phyloP scores from a whole-genome alignment of 192 early-diverging fungal species.

The Jimgerdemannia lactiflua region DNA sequence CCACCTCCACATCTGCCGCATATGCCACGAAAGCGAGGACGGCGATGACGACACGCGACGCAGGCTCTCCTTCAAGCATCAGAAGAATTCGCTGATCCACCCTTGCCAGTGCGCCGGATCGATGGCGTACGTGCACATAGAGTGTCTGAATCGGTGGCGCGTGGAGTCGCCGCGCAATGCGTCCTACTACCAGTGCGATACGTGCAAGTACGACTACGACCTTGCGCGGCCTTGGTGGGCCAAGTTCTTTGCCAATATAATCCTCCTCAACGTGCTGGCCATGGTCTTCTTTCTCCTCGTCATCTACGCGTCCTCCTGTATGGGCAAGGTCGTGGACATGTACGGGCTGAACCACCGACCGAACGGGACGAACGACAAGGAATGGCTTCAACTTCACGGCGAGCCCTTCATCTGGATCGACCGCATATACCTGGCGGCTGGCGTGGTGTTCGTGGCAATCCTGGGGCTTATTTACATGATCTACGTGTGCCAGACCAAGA shows the following conservation, averaged over 20 bases:
- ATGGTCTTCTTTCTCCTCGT: background rate
- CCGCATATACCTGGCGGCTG: background rate
- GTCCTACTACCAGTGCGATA: background rate
- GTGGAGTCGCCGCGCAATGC: background rate
- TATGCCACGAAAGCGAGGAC: no score
- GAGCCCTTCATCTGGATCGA: background rate
- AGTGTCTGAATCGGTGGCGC: constrained; percentile 3
- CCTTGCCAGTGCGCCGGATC: background rate
- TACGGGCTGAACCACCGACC: background rate
- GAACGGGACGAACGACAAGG: background rate
- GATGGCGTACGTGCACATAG: background rate
- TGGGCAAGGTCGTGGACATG: background rate
- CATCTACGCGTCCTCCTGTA: background rate
- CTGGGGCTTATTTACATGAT: background rate
- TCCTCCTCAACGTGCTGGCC: background rate
- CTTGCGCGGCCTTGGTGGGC: background rate
- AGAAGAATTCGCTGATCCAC: background rate
- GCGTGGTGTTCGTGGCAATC: background rate
- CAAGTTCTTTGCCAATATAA: background rate
- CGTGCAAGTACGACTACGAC: background rate
- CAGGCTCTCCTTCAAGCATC: no score
- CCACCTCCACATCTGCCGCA: no score
- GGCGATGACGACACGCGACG: no score
- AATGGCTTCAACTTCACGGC: background rate
- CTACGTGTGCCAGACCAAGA: background rate